Conservation (phyloP, 805 yeast genomes). For the Candida verbasci region DNA sequence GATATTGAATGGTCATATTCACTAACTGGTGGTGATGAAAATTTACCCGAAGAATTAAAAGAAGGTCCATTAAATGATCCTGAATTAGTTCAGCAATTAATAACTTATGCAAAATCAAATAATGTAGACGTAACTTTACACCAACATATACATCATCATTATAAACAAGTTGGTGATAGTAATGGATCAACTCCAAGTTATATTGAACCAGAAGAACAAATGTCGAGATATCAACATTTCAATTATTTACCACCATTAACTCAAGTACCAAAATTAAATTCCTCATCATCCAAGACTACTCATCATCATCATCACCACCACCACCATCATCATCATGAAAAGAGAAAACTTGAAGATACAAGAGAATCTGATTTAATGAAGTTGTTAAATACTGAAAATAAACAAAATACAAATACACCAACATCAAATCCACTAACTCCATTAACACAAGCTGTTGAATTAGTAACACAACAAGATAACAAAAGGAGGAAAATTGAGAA, state of each 20-base stretch:
- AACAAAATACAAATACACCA: slow-evolving; percentile 7
- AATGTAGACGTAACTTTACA: slow-evolving; percentile 66
- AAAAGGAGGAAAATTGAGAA: slow-evolving; percentile 3
- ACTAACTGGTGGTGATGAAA: slow-evolving; percentile 36
- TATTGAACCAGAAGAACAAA: slow-evolving; percentile 48
- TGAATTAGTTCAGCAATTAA: slow-evolving; percentile 51
- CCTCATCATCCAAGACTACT: slow-evolving; percentile 41
- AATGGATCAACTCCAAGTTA: slow-evolving; percentile 5
- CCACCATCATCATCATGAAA: slow-evolving; percentile 17
- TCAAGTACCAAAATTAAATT: slow-evolving; percentile 64
- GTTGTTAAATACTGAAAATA: slow-evolving; percentile 34
- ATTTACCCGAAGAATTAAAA: slow-evolving; percentile 24
- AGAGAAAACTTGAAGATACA: background rate
- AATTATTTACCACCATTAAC: slow-evolving; percentile 69
- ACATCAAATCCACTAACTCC: slow-evolving; percentile 27
- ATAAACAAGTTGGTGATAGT: slow-evolving; percentile 20
- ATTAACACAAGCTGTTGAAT: slow-evolving; percentile 37
- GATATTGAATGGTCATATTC: slow-evolving; percentile 63
- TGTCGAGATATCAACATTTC: slow-evolving; percentile 64
- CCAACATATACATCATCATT: slow-evolving; percentile 83
- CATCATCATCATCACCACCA: slow-evolving; percentile 30
- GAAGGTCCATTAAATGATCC: slow-evolving; percentile 51
- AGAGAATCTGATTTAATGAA: slow-evolving; percentile 42
- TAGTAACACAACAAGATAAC: slow-evolving; percentile 32
- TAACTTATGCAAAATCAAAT: slow-evolving; percentile 56